Conservation (phyloP, 306 rosid genomes). For the Medicago lupulina region DNA sequence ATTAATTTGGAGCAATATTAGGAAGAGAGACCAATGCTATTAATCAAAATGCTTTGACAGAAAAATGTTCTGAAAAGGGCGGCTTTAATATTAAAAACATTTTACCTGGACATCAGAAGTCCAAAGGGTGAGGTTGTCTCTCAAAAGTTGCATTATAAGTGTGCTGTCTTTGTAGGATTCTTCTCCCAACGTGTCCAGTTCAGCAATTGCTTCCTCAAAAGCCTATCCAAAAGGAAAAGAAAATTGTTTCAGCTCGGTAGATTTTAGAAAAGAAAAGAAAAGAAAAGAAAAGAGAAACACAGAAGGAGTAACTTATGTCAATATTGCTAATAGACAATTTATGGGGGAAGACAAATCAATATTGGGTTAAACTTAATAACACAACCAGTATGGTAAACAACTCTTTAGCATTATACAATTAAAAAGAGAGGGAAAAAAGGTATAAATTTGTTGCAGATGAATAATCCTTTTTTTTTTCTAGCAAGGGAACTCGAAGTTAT, state of each 20-base stretch:
- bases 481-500: background rate
- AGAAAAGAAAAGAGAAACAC: background rate
- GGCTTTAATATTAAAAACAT: slow-evolving; percentile 28
- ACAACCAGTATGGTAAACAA: slow-evolving; percentile 7
- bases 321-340: slow-evolving; percentile 12
- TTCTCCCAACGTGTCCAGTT: slow-evolving; percentile 86
- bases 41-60: slow-evolving; percentile 2
- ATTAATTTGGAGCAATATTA: background rate
- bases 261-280: slow-evolving; percentile 24
- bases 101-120: slow-evolving; percentile 79
- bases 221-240: slow-evolving; percentile 54
- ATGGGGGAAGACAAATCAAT: background rate
- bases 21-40: slow-evolving; percentile 5
- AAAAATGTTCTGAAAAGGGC: slow-evolving; percentile 11
- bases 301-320: slow-evolving; percentile 18
- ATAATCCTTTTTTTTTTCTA: background rate
- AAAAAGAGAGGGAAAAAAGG: background rate
- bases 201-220: slow-evolving; percentile 88
- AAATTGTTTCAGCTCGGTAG: background rate
- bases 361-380: background rate
- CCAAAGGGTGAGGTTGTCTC: slow-evolving; percentile 92
- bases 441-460: background rate
- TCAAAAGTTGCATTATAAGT: slow-evolving; percentile 82
- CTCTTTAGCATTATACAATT: slow-evolving; percentile 6
- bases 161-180: slow-evolving; percentile 92